A percentile compares a stretch with the other conserved stretches of the same genome.
These are phyloP conservation scores for Castanea crenata DNA, from an alignment of 306 rosid genomes.

Conservation along the genomic window DNA sequence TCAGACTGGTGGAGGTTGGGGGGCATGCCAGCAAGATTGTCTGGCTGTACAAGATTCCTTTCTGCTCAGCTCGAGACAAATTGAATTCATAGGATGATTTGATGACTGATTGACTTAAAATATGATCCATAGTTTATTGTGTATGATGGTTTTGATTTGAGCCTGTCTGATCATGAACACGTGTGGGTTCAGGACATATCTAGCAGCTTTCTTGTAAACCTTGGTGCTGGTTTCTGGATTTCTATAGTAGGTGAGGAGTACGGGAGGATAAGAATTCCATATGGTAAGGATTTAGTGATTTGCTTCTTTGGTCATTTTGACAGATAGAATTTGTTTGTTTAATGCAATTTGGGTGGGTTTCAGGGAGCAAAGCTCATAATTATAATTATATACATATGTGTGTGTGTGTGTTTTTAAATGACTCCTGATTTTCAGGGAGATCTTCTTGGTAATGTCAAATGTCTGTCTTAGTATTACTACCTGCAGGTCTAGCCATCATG, in stretches of 20 bases:
- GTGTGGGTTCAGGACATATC: constrained; percentile 37
- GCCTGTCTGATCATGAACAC: constrained; percentile 27
- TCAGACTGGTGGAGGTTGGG: constrained; percentile 35
- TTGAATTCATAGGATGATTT: constrained; percentile 22
- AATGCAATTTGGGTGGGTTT: constrained; percentile 13
- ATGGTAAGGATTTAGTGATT: background rate
- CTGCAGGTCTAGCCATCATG: background rate
- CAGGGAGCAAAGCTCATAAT: constrained; percentile 12
- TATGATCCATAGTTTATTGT: background rate
- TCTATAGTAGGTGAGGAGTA: constrained; percentile 14
- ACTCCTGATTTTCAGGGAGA: constrained; percentile 12
- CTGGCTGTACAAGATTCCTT: constrained; percentile 37
- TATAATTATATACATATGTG: too few relatives aligned
- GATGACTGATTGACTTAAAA: background rate
- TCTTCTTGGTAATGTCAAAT: constrained; percentile 1
- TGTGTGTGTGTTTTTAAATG: background rate
- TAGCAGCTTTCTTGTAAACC: constrained; percentile 22
- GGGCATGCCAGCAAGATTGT: constrained; percentile 49
- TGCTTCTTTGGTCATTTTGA: background rate
- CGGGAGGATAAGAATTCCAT: background rate
- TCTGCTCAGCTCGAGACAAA: constrained; percentile 39
- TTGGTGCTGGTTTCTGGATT: constrained; percentile 29
- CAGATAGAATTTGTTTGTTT: background rate
- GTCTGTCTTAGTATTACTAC: background rate
- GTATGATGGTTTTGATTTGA: constrained; percentile 19